A percentile compares a stretch with the other conserved stretches of the same genome.
Evolutionary conservation across 2,329 filamentous ascomycete genomes (phyloP).

Genomic region (Aspergillus thermomutatus): DNA sequence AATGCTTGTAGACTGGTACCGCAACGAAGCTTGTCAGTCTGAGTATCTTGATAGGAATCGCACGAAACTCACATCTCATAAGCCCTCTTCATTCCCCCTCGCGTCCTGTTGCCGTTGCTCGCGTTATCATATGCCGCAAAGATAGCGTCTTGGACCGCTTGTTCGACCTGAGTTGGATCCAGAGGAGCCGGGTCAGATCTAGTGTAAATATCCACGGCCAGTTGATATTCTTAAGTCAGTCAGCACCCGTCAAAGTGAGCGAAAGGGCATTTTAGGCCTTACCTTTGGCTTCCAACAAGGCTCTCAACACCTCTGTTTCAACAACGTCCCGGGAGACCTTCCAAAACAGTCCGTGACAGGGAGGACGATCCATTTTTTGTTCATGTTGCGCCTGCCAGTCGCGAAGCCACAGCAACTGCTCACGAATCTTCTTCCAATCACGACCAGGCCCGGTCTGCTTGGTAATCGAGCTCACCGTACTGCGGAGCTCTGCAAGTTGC

Average conservation of each 20-base stretch:
- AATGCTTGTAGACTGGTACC: constrained; percentile 41
- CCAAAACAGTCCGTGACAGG: constrained; percentile 47
- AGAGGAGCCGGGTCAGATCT: constrained; percentile 34
- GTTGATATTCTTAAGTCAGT: constrained; percentile 35
- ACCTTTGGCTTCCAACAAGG: constrained; percentile 49
- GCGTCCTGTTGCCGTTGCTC: constrained; percentile 61
- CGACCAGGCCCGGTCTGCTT: constrained; percentile 44
- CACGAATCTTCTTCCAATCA: constrained; percentile 48
- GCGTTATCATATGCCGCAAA: constrained; percentile 62
- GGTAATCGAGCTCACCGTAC: constrained; percentile 48
- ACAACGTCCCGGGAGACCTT: constrained; percentile 47
- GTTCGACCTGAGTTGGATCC: constrained; percentile 47
- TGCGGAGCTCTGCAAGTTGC: constrained; percentile 52
- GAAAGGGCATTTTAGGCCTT: constrained; percentile 6
- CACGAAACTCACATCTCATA: constrained; percentile 49
- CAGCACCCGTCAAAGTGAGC: constrained; percentile 5
- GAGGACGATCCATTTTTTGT: constrained; percentile 22
- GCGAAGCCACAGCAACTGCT: constrained; percentile 58
- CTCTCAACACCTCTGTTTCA: constrained; percentile 57
- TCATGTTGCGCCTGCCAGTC: constrained; percentile 49
- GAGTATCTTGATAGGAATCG: neutral
- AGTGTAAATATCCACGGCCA: constrained; percentile 42
- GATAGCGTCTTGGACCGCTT: constrained; percentile 50
- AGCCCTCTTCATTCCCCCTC: constrained; percentile 61
- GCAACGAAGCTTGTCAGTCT: neutral